A percentile compares a stretch with the other conserved stretches of the same genome.
These are phyloP conservation scores for Eutrema japonicum DNA, from an alignment of 345 rosid species.

Conservation along the genomic window DNA sequence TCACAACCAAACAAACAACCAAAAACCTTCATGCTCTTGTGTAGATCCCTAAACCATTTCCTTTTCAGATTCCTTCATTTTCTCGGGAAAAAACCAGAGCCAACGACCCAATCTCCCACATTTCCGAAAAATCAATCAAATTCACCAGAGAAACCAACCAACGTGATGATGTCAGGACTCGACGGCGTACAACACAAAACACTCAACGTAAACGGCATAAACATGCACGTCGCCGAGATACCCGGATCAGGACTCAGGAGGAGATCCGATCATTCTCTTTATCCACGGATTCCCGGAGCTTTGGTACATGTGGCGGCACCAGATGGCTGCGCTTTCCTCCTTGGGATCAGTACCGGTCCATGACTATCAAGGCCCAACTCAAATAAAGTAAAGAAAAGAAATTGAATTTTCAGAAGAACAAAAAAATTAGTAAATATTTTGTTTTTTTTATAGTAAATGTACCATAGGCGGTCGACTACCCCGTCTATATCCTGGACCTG, in stretches of 20 bases:
- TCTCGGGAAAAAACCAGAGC: background rate
- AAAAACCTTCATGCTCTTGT: constrained; percentile 9
- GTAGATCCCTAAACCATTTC: background rate
- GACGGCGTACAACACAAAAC: constrained; percentile 59
- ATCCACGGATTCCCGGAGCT: constrained; percentile 89
- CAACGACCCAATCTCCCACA: background rate
- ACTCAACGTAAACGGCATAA: constrained; percentile 62
- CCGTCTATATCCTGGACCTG: no score
- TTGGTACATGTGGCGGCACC: constrained; percentile 91
- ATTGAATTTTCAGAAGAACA: no score
- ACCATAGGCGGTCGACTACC: no score
- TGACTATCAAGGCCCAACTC: no score
- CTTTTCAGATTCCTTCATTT: constrained; percentile 22
- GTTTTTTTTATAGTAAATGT: no score
- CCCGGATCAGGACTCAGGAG: constrained; percentile 49
- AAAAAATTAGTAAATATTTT: no score
- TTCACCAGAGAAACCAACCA: background rate
- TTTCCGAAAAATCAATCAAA: background rate
- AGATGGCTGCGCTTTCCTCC: constrained; percentile 61
- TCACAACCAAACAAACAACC: background rate
- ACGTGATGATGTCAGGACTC: constrained; percentile 38
- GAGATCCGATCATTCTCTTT: constrained; percentile 58
- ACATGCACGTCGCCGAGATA: constrained; percentile 73
- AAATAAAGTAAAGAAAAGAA: no score
- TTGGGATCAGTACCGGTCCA: constrained; percentile 46